A percentile compares a stretch with the other conserved stretches of the same genome.
Conservation (phyloP, 805 yeast genomes). For the Candida germanica region DNA sequence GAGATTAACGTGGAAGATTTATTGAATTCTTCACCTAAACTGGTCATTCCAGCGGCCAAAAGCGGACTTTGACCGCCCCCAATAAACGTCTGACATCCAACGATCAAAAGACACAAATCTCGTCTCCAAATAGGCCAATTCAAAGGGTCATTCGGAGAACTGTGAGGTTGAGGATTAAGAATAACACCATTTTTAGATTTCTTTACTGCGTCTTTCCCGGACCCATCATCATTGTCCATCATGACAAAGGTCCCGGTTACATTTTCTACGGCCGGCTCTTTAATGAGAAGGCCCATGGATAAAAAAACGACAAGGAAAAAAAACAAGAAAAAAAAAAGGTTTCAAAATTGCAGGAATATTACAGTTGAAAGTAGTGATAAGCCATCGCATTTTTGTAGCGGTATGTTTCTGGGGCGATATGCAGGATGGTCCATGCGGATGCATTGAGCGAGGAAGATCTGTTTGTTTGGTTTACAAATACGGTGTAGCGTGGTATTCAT, state of each 20-base stretch:
- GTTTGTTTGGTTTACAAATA: no score
- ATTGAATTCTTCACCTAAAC: constrained; percentile 41
- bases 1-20: constrained; percentile 41
- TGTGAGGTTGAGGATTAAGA: constrained; percentile 60
- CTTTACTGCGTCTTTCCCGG: constrained; percentile 25
- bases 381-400: no score
- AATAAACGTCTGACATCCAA: constrained; percentile 56
- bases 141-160: constrained; percentile 61
- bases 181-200: constrained; percentile 48
- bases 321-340: no score
- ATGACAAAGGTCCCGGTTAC: constrained; percentile 52
- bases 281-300: constrained; percentile 30
- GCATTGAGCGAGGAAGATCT: no score
- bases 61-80: constrained; percentile 64
- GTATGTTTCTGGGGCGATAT: no score
- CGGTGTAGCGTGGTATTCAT: no score
- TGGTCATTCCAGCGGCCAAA: constrained; percentile 53
- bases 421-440: no score
- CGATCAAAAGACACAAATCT: constrained; percentile 49
- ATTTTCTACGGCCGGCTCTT: constrained; percentile 36
- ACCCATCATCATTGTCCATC: constrained; percentile 24
- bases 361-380: no score
- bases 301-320: no score
- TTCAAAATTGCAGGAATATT: no score
- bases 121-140: constrained; percentile 64